Evolutionary conservation across 2,329 filamentous ascomycete genomes (phyloP).

Genomic region (Clathrospora elynae): DNA sequence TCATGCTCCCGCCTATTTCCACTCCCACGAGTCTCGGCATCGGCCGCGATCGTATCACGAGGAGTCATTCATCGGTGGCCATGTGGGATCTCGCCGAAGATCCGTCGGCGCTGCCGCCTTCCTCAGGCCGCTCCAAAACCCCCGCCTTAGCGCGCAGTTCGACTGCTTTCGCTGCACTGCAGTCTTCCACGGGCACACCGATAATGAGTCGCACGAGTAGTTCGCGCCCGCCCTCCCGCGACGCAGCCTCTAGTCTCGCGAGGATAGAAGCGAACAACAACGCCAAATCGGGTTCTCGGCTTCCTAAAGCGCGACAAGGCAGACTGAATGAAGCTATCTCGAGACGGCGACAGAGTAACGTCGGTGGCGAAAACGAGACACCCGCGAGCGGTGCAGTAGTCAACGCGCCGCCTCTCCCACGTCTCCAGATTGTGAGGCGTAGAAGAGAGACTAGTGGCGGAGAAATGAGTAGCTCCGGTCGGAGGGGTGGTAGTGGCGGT

Average conservation of each 20-base stretch:
- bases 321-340: conserved; percentile 37
- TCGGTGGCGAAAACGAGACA: conserved; percentile 32
- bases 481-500: conserved; percentile 20
- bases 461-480: conserved; percentile 45
- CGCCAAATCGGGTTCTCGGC: conserved; percentile 23
- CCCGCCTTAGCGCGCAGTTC: conserved; percentile 32
- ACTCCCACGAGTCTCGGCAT: conserved; percentile 32
- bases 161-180: conserved; percentile 34
- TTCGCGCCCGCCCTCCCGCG: conserved; percentile 37
- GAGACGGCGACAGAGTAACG: conserved; percentile 33
- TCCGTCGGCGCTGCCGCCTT: conserved; percentile 28
- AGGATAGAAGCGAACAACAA: conserved; percentile 31
- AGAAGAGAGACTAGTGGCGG: conserved; percentile 45
- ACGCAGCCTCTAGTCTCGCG: conserved; percentile 32
- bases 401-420: conserved; percentile 32
- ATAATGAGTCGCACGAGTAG: conserved; percentile 21
- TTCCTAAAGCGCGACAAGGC: conserved; percentile 43
- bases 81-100: conserved; percentile 46
- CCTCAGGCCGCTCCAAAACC: conserved; percentile 25
- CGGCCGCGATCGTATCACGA: conserved; percentile 32
- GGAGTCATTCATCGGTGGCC: conserved; percentile 36
- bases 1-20: conserved; percentile 34
- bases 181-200: conserved; percentile 18
- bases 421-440: conserved; percentile 41
- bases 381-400: conserved; percentile 3